Percentiles rank a stretch among this genome's conserved stretches.
phyloP scores from a whole-genome alignment of 805 yeast species.

The Zygosaccharomyces bisporus region DNA sequence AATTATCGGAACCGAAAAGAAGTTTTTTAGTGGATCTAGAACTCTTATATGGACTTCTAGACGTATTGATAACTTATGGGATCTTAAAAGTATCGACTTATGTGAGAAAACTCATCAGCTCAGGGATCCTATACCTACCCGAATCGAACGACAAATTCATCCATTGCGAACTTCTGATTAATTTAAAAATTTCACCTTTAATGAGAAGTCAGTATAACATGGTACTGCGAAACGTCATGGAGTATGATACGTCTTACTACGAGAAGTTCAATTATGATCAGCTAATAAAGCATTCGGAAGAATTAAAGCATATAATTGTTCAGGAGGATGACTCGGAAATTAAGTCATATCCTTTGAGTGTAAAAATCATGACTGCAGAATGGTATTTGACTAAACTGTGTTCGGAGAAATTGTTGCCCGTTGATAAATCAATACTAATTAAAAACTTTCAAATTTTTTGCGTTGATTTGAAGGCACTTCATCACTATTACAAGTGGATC shows the following conservation, averaged over 20 bases:
- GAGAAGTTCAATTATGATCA: constrained; percentile 36
- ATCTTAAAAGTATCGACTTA: constrained; percentile 54
- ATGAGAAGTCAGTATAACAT: constrained; percentile 53
- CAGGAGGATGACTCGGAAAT: constrained; percentile 23
- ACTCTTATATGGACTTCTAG: constrained; percentile 44
- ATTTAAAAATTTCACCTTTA: constrained; percentile 50
- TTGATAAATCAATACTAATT: constrained; percentile 20
- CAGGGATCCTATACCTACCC: constrained; percentile 71
- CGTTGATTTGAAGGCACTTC: constrained; percentile 26
- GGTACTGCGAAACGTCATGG: constrained; percentile 48
- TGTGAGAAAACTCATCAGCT: constrained; percentile 74
- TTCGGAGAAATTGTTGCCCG: constrained; percentile 24
- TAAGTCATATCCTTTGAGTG: constrained; percentile 38
- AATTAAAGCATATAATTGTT: constrained; percentile 24
- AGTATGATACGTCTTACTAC: constrained; percentile 37
- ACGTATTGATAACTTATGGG: constrained; percentile 40
- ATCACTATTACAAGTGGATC: constrained; percentile 36
- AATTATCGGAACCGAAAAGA: constrained; percentile 32
- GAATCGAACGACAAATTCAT: constrained; percentile 48
- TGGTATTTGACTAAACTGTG: constrained; percentile 47
- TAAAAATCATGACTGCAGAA: constrained; percentile 44
- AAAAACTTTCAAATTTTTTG: constrained; percentile 27
- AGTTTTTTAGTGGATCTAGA: constrained; percentile 27
- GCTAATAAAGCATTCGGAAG: constrained; percentile 35
- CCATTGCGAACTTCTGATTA: constrained; percentile 55